These are phyloP conservation scores for Xylaria polymorpha DNA, from an alignment of 2,329 filamentous ascomycete genomes.

Conservation along the genomic window DNA sequence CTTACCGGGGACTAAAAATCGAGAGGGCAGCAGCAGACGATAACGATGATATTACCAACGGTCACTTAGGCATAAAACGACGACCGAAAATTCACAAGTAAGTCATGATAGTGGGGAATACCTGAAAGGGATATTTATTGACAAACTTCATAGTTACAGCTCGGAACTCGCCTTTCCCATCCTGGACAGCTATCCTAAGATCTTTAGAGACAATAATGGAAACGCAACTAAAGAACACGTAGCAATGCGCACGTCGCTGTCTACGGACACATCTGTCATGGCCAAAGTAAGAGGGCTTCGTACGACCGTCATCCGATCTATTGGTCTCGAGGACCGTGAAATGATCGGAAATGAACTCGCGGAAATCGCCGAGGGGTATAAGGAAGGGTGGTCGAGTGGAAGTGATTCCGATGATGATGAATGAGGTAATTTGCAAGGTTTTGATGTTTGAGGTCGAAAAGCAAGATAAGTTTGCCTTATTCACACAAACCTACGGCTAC, in stretches of 20 bases:
- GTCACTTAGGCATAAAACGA: conserved; percentile 38
- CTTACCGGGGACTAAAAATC: conserved; percentile 48
- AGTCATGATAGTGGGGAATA: conserved; percentile 30
- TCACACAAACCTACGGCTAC: neutral
- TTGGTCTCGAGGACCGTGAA: conserved; percentile 84
- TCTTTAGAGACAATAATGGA: conserved; percentile 66
- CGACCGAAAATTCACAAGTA: conserved; percentile 50
- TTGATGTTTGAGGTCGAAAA: neutral
- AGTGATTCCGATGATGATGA: conserved; percentile 75
- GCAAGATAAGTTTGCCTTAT: neutral
- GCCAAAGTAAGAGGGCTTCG: conserved; percentile 74
- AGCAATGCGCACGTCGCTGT: conserved; percentile 70
- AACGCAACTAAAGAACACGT: conserved; percentile 55
- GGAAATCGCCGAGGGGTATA: conserved; percentile 87
- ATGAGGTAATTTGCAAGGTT: conserved; percentile 13
- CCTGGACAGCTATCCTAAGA: conserved; percentile 83
- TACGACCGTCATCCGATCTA: conserved; percentile 69
- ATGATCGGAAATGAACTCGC: conserved; percentile 82
- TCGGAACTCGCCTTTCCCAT: conserved; percentile 75
- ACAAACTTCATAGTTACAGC: conserved; percentile 57
- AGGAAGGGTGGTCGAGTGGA: conserved; percentile 86
- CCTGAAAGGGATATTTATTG: conserved; percentile 18
- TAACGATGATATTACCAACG: conserved; percentile 37
- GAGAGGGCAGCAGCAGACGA: conserved; percentile 44
- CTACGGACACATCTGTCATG: conserved; percentile 80